phyloP scores from a whole-genome alignment of 768 basidiomycete genomes.

The Rhizopogon vulgaris region DNA sequence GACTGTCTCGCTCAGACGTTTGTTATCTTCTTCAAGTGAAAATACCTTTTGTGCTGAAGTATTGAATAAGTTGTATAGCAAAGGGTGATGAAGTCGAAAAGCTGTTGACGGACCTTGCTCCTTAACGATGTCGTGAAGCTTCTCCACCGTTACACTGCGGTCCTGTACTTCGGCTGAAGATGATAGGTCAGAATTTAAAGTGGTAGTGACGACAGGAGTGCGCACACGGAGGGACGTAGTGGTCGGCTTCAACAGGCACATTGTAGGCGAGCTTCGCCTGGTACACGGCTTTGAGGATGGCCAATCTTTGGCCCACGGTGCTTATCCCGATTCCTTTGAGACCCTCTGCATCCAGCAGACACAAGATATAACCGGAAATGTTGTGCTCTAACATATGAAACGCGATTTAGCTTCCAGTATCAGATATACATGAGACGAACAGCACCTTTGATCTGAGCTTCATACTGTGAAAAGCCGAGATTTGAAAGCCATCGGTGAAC shows the following conservation, averaged over 20 bases:
- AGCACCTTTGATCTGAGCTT: constrained; percentile 72
- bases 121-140: constrained; percentile 57
- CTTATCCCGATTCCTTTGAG: constrained; percentile 83
- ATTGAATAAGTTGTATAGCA: constrained; percentile 5
- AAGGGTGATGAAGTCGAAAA: background rate
- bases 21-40: constrained; percentile 73
- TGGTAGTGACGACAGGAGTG: constrained; percentile 5
- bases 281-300: constrained; percentile 91
- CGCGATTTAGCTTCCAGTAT: constrained; percentile 1
- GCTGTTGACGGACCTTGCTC: constrained; percentile 57
- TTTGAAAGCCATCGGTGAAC: constrained; percentile 75
- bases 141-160: constrained; percentile 54
- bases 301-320: constrained; percentile 87
- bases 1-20: constrained; percentile 55
- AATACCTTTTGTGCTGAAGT: constrained; percentile 59
- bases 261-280: constrained; percentile 79
- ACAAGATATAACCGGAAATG: constrained; percentile 87
- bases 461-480: constrained; percentile 84
- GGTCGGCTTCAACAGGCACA: constrained; percentile 74
- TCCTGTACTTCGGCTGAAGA: constrained; percentile 54
- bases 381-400: constrained; percentile 61
- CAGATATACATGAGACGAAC: constrained; percentile 3
- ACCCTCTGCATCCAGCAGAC: constrained; percentile 74
- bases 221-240: constrained; percentile 89
- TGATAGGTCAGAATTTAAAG: background rate